Conservation (phyloP, 2,329 filamentous ascomycete species). For the Trichophyton benhamiae region DNA sequence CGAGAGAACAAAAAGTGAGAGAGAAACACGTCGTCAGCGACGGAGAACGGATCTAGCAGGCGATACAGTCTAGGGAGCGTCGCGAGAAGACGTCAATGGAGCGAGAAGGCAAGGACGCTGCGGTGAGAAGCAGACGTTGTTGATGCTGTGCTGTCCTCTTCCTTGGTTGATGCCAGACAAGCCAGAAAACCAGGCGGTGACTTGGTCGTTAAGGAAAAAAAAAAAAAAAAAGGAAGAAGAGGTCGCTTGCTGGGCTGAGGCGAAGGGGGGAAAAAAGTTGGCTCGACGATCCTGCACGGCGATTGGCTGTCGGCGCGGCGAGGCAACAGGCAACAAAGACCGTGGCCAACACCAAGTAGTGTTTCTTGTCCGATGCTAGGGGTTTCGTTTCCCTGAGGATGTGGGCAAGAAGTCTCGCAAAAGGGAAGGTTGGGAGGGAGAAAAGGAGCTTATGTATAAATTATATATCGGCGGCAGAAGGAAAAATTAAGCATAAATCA, state of each 20-base stretch:
- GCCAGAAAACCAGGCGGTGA: neutral
- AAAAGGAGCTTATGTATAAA: conserved; percentile 3
- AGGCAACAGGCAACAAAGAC: neutral
- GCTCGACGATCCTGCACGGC: neutral
- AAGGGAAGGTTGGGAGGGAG: neutral
- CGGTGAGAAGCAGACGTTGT: no score
- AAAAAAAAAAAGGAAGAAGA: neutral
- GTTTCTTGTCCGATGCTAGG: neutral
- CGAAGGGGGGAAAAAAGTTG: neutral
- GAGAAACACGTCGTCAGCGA: no score
- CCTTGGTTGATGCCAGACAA: no score
- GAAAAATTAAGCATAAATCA: conserved; percentile 7
- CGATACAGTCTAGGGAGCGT: no score
- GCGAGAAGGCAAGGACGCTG: no score
- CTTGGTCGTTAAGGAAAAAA: neutral
- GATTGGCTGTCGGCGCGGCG: neutral
- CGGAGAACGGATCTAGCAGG: no score
- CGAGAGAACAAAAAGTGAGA: neutral
- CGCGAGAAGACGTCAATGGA: no score
- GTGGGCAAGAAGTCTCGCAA: conserved; percentile 2
- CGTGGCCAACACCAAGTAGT: neutral
- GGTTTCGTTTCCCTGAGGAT: neutral
- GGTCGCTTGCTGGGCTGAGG: neutral
- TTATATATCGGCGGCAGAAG: conserved; percentile 1
- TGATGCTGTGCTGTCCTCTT: no score